Evolutionary conservation across 352 stramenopile genomes (phyloP).

Genomic region (Phytophthora pluvialis): DNA sequence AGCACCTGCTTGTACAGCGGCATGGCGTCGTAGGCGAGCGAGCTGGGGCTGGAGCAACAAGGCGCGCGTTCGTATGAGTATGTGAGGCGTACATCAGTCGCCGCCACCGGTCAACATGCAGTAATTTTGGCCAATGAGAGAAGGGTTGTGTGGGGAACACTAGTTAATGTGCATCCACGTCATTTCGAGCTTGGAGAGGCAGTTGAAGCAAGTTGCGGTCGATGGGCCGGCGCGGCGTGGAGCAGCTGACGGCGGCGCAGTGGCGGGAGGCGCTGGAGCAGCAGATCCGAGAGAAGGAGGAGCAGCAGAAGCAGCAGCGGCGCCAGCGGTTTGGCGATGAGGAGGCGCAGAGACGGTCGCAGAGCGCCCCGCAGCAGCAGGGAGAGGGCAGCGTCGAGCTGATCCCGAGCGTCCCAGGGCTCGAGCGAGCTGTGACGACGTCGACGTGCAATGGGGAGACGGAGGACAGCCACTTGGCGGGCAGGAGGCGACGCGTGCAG

Average conservation of each 20-base stretch:
- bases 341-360: slow-evolving; percentile 10
- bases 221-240: slow-evolving; percentile 39
- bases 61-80: neutral
- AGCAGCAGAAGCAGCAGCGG: slow-evolving; percentile 33
- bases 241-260: slow-evolving; percentile 45
- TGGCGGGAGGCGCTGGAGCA: slow-evolving; percentile 55
- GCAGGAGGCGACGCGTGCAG: slow-evolving; percentile 1
- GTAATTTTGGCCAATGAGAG: slow-evolving; percentile 25
- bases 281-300: slow-evolving; percentile 57
- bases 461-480: neutral
- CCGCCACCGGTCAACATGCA: slow-evolving; percentile 29
- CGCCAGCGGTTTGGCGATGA: neutral
- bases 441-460: neutral
- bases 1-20: slow-evolving; percentile 92
- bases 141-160: neutral
- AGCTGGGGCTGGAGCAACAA: neutral
- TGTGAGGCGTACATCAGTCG: slow-evolving; percentile 17
- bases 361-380: slow-evolving; percentile 33
- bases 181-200: slow-evolving; percentile 7
- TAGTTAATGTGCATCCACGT: neutral
- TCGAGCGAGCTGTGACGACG: slow-evolving; percentile 16
- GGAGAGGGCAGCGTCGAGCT: neutral
- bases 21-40: slow-evolving; percentile 42
- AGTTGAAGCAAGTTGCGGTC: slow-evolving; percentile 9
- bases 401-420: slow-evolving; percentile 2